Base-by-base conservation (phyloP, 306 rosid genomes). In the Lagenaria siceraria region DNA sequence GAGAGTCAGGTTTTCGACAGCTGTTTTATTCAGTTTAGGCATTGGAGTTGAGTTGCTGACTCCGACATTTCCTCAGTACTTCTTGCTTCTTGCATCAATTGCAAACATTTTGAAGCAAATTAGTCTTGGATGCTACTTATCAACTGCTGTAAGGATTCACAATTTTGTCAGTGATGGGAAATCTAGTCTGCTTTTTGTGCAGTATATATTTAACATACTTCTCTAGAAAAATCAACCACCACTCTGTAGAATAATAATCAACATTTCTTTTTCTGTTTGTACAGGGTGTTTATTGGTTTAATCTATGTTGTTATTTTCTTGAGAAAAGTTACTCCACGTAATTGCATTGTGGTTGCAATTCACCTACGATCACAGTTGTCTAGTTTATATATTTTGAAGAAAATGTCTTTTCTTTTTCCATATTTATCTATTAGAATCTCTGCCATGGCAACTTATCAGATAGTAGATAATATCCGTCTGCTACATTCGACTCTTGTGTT, bases 41-140 rank as follows among this genome's bases (percentile, higher is more conserved):
- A 82, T 91, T 73, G 96, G 94, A 83, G 92, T 94, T 62, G 98
- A 94, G 87, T 82, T 91, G 85, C 86, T 94, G 78, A 94, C 98
- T 72, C 96, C 98, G 33, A 78, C 77, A 51, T 87, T 87, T 83
- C 97, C 96, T 42, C 87, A 55, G 61, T 84, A 82, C 84, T 93
- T 93, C 82, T 85, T 91, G 88, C 83, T 93, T 79, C 96, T 93
- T 56, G 98, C 98, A 75, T 83, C 97, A 38, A 80, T 91, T 74
- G 98, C 98, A 85, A 93, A 90, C 82, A 87, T 90, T 66, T 92
- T 91, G 51, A 93, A 93, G 81, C 98, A 93, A 88, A 91, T 93
- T 80, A 93, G 98, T 79, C 77, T 91, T 78, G 97, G 97, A 38
- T 90, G 97, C 87, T 88, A 89, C 83, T 84, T 90, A 81, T 92